These are phyloP conservation scores for Globisporangium acanthophoron DNA, from an alignment of 352 stramenopile species.

Conservation along the genomic window DNA sequence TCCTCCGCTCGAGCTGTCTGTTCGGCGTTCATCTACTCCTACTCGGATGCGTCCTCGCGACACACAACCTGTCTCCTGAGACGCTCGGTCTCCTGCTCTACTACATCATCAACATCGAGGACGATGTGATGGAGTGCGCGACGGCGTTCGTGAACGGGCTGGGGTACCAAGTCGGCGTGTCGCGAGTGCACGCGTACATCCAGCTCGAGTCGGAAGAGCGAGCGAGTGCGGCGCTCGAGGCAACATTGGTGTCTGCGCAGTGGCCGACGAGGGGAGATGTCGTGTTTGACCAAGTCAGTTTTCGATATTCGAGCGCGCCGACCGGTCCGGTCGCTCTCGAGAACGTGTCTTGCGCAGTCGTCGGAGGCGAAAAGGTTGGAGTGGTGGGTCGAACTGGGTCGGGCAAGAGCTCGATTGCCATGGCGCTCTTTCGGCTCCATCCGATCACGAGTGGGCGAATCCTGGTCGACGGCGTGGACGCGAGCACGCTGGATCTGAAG, in stretches of 20 bases:
- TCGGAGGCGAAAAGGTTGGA: slow-evolving; percentile 40
- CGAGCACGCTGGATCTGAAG: slow-evolving; percentile 27
- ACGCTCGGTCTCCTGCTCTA: slow-evolving; percentile 36
- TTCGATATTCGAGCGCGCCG: slow-evolving; percentile 18
- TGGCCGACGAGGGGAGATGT: slow-evolving; percentile 28
- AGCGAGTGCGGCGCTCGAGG: slow-evolving; percentile 14
- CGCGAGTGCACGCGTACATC: slow-evolving; percentile 27
- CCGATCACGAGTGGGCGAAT: slow-evolving; percentile 51
- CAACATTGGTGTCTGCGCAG: slow-evolving; percentile 9
- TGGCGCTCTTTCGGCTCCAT: slow-evolving; percentile 55
- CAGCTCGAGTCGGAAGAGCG: slow-evolving; percentile 16
- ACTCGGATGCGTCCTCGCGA: slow-evolving; percentile 25
- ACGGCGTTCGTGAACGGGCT: slow-evolving; percentile 23
- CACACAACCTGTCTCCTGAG: slow-evolving; percentile 24
- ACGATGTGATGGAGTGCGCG: slow-evolving; percentile 26
- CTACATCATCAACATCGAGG: slow-evolving; percentile 33
- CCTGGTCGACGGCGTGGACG: slow-evolving; percentile 86
- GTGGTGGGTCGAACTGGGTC: slow-evolving; percentile 50
- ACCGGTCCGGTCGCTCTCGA: slow-evolving; percentile 23
- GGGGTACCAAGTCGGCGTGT: slow-evolving; percentile 23
- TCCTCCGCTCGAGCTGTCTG: slow-evolving; percentile 27
- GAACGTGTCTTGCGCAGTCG: slow-evolving; percentile 34
- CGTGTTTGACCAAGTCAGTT: slow-evolving; percentile 32
- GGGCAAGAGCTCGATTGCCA: slow-evolving; percentile 51
- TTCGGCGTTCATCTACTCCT: slow-evolving; percentile 28